phyloP scores from a whole-genome alignment of 1,139 yeast species.

The Saccharomyces hybrid region DNA sequence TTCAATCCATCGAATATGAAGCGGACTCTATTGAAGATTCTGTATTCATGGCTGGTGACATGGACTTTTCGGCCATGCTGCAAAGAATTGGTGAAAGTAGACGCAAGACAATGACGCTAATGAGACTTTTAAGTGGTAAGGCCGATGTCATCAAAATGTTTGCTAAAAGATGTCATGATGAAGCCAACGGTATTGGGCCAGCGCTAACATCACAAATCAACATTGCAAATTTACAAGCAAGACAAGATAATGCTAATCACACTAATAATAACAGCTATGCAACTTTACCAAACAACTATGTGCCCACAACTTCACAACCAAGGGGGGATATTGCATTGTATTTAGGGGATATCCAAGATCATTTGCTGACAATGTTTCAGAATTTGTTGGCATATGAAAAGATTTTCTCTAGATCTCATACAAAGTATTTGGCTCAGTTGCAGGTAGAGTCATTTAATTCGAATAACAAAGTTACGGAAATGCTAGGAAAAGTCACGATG shows the following conservation, averaged over 20 bases:
- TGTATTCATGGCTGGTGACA: slow-evolving; percentile 54
- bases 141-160: slow-evolving; percentile 97
- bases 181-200: slow-evolving; percentile 33
- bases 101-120: slow-evolving; percentile 82
- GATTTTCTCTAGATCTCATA: slow-evolving; percentile 83
- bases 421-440: slow-evolving; percentile 86
- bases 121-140: slow-evolving; percentile 84
- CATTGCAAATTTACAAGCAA: slow-evolving; percentile 31
- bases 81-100: slow-evolving; percentile 85
- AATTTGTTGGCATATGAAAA: slow-evolving; percentile 84
- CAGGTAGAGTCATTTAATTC: slow-evolving; percentile 88
- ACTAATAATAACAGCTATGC: not conserved
- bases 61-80: slow-evolving; percentile 66
- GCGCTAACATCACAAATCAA: slow-evolving; percentile 34
- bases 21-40: slow-evolving; percentile 90
- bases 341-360: slow-evolving; percentile 96
- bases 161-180: slow-evolving; percentile 89
- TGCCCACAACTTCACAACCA: slow-evolving; percentile 39
- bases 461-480: slow-evolving; percentile 74
- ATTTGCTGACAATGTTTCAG: slow-evolving; percentile 91
- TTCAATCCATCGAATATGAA: slow-evolving; percentile 78
- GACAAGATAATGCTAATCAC: slow-evolving; percentile 1
- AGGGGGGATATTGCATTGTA: slow-evolving; percentile 80
- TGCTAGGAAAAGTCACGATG: slow-evolving; percentile 81
- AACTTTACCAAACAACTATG: not conserved